phyloP scores from a whole-genome alignment of 805 yeast species.

The Wickerhamiella azyma region DNA sequence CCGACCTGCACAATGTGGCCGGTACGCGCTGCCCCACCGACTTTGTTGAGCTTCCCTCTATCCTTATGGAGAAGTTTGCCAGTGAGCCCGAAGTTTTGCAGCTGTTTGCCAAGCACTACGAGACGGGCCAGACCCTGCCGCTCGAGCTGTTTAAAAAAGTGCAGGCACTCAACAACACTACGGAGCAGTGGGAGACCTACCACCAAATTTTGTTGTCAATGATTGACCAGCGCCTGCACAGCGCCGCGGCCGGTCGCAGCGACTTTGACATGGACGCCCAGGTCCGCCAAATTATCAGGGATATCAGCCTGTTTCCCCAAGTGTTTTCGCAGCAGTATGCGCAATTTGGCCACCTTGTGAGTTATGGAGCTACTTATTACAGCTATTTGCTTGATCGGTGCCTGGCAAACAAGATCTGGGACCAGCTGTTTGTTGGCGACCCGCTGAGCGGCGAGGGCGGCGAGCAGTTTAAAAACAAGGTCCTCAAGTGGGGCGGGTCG shows the following conservation, averaged over 20 bases:
- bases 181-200: slow-evolving; percentile 56
- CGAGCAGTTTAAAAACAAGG: slow-evolving; percentile 49
- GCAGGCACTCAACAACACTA: slow-evolving; percentile 7
- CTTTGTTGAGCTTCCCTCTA: slow-evolving; percentile 92
- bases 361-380: slow-evolving; percentile 90
- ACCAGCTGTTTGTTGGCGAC: slow-evolving; percentile 49
- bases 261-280: slow-evolving; percentile 44
- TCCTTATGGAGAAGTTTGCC: slow-evolving; percentile 90
- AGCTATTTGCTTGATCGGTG: slow-evolving; percentile 86
- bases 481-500: slow-evolving; percentile 89
- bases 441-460: slow-evolving; percentile 70
- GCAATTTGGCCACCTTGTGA: slow-evolving; percentile 80
- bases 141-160: slow-evolving; percentile 11
- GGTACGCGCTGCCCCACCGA: slow-evolving; percentile 95
- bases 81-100: slow-evolving; percentile 63
- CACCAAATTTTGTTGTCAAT: slow-evolving; percentile 85
- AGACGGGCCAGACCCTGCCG: slow-evolving; percentile 51
- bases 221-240: slow-evolving; percentile 70
- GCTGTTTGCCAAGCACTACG: slow-evolving; percentile 57
- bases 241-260: slow-evolving; percentile 21
- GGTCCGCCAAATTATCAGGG: slow-evolving; percentile 52
- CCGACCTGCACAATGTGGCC: slow-evolving; percentile 76
- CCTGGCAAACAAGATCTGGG: slow-evolving; percentile 78
- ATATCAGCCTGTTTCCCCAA: slow-evolving; percentile 52
- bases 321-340: slow-evolving; percentile 77